Conservation (phyloP, 495 filamentous ascomycete genomes). For the Xylaria curta region DNA sequence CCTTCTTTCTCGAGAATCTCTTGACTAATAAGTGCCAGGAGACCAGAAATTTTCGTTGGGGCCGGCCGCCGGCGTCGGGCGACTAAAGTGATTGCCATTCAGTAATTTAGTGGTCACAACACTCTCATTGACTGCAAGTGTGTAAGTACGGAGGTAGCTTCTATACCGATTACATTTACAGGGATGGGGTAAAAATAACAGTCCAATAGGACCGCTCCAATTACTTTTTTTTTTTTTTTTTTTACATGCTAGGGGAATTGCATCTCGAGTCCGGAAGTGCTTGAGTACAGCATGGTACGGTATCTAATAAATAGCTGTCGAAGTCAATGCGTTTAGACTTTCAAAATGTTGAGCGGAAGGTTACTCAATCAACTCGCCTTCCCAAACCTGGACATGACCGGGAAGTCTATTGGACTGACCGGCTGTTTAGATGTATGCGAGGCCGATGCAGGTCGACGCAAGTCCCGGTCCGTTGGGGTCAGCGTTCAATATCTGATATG, state of each 20-base stretch:
- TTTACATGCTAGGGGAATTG: neutral
- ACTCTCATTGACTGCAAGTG: constrained; percentile 7
- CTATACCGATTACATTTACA: constrained; percentile 6
- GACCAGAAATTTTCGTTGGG: constrained; percentile 22
- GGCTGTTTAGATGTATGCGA: constrained; percentile 8
- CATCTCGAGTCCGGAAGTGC: neutral
- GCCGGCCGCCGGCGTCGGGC: constrained; percentile 25
- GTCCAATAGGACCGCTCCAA: neutral
- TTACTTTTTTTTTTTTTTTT: constrained; percentile 17
- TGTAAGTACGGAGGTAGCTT: neutral
- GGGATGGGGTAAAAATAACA: neutral
- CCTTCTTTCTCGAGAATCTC: neutral
- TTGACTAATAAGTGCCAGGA: constrained; percentile 27
- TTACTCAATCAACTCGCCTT: neutral
- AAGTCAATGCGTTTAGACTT: neutral
- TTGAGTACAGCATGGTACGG: neutral
- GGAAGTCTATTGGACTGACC: constrained; percentile 11
- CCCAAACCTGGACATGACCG: constrained; percentile 1
- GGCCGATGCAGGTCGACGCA: constrained; percentile 18
- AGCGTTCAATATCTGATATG: neutral
- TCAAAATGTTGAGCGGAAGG: constrained; percentile 4
- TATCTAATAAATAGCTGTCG: neutral
- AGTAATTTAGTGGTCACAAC: constrained; percentile 21
- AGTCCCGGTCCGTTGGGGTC: constrained; percentile 27
- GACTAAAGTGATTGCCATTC: constrained; percentile 17